Evolutionary conservation across 306 rosid species (phyloP), one percentile per base, ranked within the genome.

Genomic region (Comarum palustre): DNA sequence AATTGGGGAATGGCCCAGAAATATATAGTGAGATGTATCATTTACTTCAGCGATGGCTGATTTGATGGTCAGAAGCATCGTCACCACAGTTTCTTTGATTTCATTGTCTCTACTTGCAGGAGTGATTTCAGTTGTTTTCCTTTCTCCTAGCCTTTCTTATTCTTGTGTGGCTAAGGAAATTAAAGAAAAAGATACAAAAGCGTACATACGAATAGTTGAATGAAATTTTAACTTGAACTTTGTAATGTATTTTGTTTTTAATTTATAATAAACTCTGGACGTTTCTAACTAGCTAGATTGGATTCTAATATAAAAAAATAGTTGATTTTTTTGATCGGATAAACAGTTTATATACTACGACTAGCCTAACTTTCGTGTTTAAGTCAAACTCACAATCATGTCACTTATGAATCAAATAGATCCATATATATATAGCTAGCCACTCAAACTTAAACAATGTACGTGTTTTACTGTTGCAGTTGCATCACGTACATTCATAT

Each of bases 41-140:
- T 65, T 41, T 38, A 12, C 11, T 65, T 65, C 34, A 19, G 50
- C 10, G 20, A 42, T 66, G 24, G 31, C 16, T 61, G 67, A 61
- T 61, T 64, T 72, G 63, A 32, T 51, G 7, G 24, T 19, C 27
- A 5, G 17, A 27, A 22, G 19, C 19, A 16, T 31, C 36, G 25
- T 31, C 51, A 46, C 75, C 73, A 46, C 80, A 34, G 58, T 15
- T 27, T 14, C 8, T 32, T 16, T n/a, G 25, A 32, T 61, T 42
- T n/a, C 47, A 66, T 57, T 55, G 25, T 71, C 54, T 55, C 29
- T 4, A 43, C 29, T 17, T 54, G 66, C 24, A 38, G 65, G 17
- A 38, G 1, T 19, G 41, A 55, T 39, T 31, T 36, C 54, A 58
- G 45, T 43, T 58, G 39, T 58, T 58, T 41, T 43, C 20, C n/a